Conservation (phyloP, 164 flowering plant genomes). For the Stephania cephalantha region DNA sequence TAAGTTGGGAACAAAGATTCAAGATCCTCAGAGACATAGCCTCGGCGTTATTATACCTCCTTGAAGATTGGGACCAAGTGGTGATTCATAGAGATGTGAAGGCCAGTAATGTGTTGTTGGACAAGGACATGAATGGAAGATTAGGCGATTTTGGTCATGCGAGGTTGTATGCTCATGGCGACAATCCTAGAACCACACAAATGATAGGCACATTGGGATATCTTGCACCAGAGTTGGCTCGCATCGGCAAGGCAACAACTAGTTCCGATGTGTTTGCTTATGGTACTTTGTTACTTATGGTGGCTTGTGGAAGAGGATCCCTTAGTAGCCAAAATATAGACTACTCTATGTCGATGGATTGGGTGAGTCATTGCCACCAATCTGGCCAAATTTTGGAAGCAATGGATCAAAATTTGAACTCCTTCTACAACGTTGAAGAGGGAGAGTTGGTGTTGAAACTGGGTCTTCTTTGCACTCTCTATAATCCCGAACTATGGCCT, state of each 20-base stretch:
- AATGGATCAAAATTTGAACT: background rate
- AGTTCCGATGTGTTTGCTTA: conserved; percentile 44
- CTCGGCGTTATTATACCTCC: conserved; percentile 38
- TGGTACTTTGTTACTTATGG: conserved; percentile 46
- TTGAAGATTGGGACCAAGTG: conserved; percentile 49
- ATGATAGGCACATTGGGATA: conserved; percentile 51
- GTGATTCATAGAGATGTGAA: conserved; percentile 54
- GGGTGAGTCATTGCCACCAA: conserved; percentile 20
- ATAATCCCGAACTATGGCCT: background rate
- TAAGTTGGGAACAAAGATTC: conserved; percentile 36
- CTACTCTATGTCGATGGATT: conserved; percentile 27
- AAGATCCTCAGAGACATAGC: conserved; percentile 40
- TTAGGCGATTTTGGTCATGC: conserved; percentile 54
- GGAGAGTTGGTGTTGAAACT: background rate
- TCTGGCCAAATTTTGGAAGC: background rate
- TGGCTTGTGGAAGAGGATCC: conserved; percentile 37
- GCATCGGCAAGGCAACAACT: conserved; percentile 38
- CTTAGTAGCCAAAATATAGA: conserved; percentile 9
- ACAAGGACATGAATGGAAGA: conserved; percentile 35
- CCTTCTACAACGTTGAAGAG: background rate
- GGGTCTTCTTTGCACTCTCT: background rate
- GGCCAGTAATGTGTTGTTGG: conserved; percentile 52
- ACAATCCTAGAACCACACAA: conserved; percentile 28
- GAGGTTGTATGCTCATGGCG: conserved; percentile 36
- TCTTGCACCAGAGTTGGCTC: conserved; percentile 46